A percentile compares a stretch with the other conserved stretches of the same genome.
phyloP scores from a whole-genome alignment of 768 basidiomycete genomes.

The Leccinum uliginosum region DNA sequence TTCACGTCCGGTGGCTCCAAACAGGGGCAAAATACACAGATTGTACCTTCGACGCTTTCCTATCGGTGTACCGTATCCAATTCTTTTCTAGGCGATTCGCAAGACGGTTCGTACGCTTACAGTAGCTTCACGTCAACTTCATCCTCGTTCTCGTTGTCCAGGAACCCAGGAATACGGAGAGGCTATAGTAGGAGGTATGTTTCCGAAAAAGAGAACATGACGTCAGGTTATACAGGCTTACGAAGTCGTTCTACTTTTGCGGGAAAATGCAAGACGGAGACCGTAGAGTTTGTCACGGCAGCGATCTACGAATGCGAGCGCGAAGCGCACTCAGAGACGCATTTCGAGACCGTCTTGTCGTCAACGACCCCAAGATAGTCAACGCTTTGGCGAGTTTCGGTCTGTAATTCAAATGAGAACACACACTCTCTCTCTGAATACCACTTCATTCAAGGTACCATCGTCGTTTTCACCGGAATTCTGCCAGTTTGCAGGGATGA shows the following conservation, averaged over 20 bases:
- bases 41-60: conserved; percentile 48
- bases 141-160: conserved; percentile 54
- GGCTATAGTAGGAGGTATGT: conserved; percentile 35
- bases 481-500: conserved; percentile 74
- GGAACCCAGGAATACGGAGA: conserved; percentile 55
- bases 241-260: conserved; percentile 35
- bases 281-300: conserved; percentile 44
- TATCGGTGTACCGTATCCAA: conserved; percentile 50
- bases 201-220: conserved; percentile 57
- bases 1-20: conserved; percentile 34
- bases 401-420: conserved; percentile 15
- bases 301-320: conserved; percentile 33
- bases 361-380: conserved; percentile 61
- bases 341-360: conserved; percentile 64
- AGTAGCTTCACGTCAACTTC: conserved; percentile 32
- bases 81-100: conserved; percentile 55
- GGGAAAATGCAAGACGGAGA: conserved; percentile 40
- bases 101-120: conserved; percentile 35
- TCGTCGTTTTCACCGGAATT: conserved; percentile 89
- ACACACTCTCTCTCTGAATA: background rate
- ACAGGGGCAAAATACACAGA: conserved; percentile 46
- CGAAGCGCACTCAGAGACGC: conserved; percentile 39
- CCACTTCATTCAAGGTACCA: conserved; percentile 44
- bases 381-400: conserved; percentile 81
- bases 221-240: conserved; percentile 31